Base-by-base conservation (phyloP, 1,284 basidiomycete genomes). In the Boletus sp. region DNA sequence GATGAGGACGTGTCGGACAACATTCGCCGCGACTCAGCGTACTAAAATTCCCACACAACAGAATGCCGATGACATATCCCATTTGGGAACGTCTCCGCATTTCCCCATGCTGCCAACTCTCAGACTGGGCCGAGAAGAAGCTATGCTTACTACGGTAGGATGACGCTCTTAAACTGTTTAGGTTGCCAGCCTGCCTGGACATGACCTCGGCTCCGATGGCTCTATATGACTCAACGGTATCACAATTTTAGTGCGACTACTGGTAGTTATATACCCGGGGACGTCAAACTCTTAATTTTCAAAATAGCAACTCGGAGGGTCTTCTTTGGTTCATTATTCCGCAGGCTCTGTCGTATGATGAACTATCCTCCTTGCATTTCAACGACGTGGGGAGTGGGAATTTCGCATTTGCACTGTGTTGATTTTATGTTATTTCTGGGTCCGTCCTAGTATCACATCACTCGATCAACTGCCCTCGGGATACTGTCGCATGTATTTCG, bases 51-150 rank as follows among this genome's bases (percentile, higher is more conserved):
- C 27, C 59, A 60, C 51, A 12, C 16, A 1, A 8, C 12, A 23
- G 5, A 46, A 19, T 23, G 5, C 58, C 59, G 61, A 45, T 27
- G 20, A 60, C 57, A 64, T 53, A 49, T 48, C 61, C 30, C 12
- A 10, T 49, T 58, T 44, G 44, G 48, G 61, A 55, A 62, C 42
- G 17, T 45, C 59, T 57, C 59, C 30, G n/a, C 8, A 10, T 4
- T 23, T 20, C n/a, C 26, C 13, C 3, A 0, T 8, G 7, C 35
- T 26, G 9, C 9, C 25, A 26, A 10, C 25, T 26, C 25, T 26
- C 27, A 6, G 27, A 29, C 27, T 29, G 12, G 27, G 13, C 27
- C 13, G 13, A 12, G 25, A 27, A 10, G 0, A n/a, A n/a, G n/a
- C 0, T 9, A 16, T 16, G 26, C 22, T 17, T 30, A 35, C n/a